A percentile compares a stretch with the other conserved stretches of the same genome.
Conservation (phyloP, 768 basidiomycete genomes). For the Pleurotus giganteus region DNA sequence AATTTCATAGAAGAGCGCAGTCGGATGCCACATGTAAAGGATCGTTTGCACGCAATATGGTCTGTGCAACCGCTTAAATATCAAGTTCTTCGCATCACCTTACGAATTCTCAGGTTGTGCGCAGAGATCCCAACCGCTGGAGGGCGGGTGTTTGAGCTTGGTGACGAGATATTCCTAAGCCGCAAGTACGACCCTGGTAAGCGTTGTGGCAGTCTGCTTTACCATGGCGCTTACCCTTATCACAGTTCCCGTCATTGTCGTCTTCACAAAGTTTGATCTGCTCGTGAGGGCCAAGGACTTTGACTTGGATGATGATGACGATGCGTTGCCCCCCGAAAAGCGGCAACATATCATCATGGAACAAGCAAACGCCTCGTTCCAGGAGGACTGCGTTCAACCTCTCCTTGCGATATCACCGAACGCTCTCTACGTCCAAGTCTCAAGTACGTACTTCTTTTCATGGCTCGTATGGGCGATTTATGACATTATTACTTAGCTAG, state of each 20-base stretch:
- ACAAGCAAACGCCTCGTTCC: not conserved
- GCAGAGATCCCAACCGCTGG: conserved; percentile 23
- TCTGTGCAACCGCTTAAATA: not conserved
- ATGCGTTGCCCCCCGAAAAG: not conserved
- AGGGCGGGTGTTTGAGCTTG: conserved; percentile 21
- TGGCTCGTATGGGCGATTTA: not conserved
- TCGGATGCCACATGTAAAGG: not conserved
- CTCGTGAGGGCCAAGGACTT: conserved; percentile 13
- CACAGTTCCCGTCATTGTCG: conserved; percentile 29
- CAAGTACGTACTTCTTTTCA: not conserved
- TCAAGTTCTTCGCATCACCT: not conserved
- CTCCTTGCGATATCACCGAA: not conserved
- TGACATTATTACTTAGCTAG: not conserved
- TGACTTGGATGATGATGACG: not conserved
- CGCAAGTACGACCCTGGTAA: conserved; percentile 16
- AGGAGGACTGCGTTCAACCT: not conserved
- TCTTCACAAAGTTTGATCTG: conserved; percentile 33
- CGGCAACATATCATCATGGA: not conserved
- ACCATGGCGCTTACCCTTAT: not conserved
- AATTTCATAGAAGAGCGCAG: conserved; percentile 13
- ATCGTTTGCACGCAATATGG: conserved; percentile 30
- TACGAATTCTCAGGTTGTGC: conserved; percentile 24
- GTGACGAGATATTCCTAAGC: conserved; percentile 23
- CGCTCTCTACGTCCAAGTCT: not conserved
- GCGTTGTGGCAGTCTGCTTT: not conserved